Conservation (phyloP, 2,329 filamentous ascomycete species). For the Colletotrichum salicis region DNA sequence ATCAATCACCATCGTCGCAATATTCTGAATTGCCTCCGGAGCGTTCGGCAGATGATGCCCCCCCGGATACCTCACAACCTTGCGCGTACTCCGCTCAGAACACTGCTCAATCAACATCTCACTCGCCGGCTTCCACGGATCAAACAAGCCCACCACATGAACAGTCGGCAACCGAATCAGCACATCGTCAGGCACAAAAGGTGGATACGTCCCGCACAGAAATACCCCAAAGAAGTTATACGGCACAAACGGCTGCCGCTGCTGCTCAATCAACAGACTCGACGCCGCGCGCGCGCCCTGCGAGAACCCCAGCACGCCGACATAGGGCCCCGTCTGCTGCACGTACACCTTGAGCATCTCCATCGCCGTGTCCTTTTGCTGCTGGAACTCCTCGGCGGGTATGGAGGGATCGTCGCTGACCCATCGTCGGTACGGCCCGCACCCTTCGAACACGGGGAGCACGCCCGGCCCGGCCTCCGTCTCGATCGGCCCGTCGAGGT, state of each 20-base stretch:
- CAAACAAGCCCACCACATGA: conserved; percentile 28
- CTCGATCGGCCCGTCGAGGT: conserved; percentile 28
- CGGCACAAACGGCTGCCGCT: conserved; percentile 26
- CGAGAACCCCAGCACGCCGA: conserved; percentile 27
- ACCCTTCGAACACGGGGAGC: conserved; percentile 27
- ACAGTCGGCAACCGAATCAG: conserved; percentile 23
- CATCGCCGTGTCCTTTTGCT: conserved; percentile 24
- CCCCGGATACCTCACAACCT: conserved; percentile 20
- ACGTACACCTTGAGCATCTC: conserved; percentile 22
- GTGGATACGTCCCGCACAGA: conserved; percentile 30
- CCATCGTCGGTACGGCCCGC: conserved; percentile 30
- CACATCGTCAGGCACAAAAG: conserved; percentile 18
- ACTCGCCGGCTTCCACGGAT: conserved; percentile 14
- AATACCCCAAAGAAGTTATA: conserved; percentile 19
- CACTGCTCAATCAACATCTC: conserved; percentile 24
- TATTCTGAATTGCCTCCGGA: conserved; percentile 21
- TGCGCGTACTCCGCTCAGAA: conserved; percentile 12
- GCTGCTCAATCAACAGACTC: conserved; percentile 29
- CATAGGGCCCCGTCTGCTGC: conserved; percentile 30
- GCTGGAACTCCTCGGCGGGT: conserved; percentile 16
- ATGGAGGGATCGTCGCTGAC: conserved; percentile 29
- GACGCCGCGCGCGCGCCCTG: conserved; percentile 27
- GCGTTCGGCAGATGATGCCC: conserved; percentile 26
- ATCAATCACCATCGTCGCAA: conserved; percentile 16
- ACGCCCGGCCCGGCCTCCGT: conserved; percentile 24